Base-by-base conservation (phyloP, 1,284 basidiomycete genomes). In the Ustilago nuda region DNA sequence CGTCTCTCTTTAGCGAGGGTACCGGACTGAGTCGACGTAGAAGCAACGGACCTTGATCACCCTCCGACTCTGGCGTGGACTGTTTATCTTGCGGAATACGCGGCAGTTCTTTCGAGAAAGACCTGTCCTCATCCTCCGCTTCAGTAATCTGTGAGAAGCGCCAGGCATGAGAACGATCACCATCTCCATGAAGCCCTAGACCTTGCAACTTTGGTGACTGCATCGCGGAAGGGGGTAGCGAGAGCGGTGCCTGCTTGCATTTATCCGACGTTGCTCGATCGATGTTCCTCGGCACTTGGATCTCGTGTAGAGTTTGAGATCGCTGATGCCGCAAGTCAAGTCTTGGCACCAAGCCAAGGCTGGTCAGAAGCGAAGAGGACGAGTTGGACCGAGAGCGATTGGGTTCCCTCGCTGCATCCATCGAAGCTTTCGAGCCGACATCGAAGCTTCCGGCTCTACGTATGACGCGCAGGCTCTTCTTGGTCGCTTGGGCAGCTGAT, bases 71-170 rank as follows among this genome's bases (percentile, higher is more conserved):
- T 1, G 64, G 61, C 4, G 60, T 51, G 15, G 23, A 23, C 8
- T 56, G 36, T 7, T 39, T n/a, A 23, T 61, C 30, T 7, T 59
- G 54, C 0, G 54, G 61, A 27, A 64, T 19, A 19, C 43, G 64
- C 1, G 70, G 70, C 30, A 72, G 30, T 3, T 75, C 67, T 15
- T 64, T 75, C 27, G 72, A 71, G 19, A 75, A 61, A 4, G 72
- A 75, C 30, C 37, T 56, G 48, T 72, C 66, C 41, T 76, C 73
- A 45, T 76, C 73, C 36, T 76, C 72, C 2, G 60, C 73, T 46
- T 76, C 73, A 12, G 69, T 61, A 60, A 76, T 76, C 50, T 76
- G 73, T 0, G 73, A 76, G 54, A 76, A 76, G 17, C 73, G 73
- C 64, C 58, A 72, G 5, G 61, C 50, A 19, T 62, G 50, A 15